Conservation (phyloP, 2,329 filamentous ascomycete species). For the Aureobasidium sp. region DNA sequence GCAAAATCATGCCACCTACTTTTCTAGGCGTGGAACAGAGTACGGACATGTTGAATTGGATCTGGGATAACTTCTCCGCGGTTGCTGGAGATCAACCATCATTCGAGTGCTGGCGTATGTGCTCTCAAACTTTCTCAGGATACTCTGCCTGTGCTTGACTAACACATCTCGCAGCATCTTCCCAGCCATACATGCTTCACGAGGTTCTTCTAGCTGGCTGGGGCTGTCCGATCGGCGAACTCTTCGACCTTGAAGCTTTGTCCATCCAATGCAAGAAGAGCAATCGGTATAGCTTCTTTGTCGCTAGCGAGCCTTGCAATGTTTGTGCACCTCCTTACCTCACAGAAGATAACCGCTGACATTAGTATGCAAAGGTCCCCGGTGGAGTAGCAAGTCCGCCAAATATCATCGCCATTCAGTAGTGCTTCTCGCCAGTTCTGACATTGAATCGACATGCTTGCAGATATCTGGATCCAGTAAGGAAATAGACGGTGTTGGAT, state of each 20-base stretch:
- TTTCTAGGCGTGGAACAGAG: constrained; percentile 44
- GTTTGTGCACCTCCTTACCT: constrained; percentile 23
- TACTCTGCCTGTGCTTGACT: not conserved
- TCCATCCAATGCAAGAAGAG: constrained; percentile 32
- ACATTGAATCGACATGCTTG: not conserved
- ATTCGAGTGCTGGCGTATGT: constrained; percentile 30
- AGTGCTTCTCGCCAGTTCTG: not conserved
- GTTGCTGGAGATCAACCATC: constrained; percentile 32
- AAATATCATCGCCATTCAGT: constrained; percentile 28
- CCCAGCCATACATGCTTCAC: constrained; percentile 32
- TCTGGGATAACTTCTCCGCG: constrained; percentile 33
- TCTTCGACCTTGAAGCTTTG: constrained; percentile 42
- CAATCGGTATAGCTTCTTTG: constrained; percentile 40
- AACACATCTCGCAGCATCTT: constrained; percentile 20
- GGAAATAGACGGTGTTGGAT: no score
- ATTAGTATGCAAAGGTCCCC: constrained; percentile 19
- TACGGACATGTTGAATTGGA: constrained; percentile 36
- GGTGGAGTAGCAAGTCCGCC: constrained; percentile 32
- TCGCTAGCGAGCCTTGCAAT: constrained; percentile 41
- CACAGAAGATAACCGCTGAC: not conserved
- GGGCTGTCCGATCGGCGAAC: constrained; percentile 45
- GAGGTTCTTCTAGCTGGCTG: constrained; percentile 43
- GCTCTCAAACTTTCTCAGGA: not conserved
- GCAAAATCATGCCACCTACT: constrained; percentile 31
- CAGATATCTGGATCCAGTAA: no score